Conservation (phyloP, 1,284 basidiomycete species). For the Malassezia obtusa region DNA sequence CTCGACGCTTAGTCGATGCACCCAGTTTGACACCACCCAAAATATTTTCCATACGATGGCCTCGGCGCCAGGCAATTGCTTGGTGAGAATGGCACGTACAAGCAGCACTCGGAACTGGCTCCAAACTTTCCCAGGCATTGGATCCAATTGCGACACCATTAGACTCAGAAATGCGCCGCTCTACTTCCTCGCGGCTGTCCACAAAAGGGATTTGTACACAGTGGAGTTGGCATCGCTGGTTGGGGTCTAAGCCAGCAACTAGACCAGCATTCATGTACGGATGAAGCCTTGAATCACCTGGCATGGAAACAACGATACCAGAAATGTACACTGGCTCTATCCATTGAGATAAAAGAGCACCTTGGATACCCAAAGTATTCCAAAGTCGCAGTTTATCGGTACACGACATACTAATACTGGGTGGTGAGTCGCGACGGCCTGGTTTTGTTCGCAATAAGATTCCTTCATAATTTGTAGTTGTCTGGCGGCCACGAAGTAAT, state of each 20-base stretch:
- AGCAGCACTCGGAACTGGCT: constrained; percentile 19
- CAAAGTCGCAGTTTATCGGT: constrained; percentile 24
- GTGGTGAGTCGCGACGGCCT: constrained; percentile 21
- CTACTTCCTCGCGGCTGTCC: constrained; percentile 1
- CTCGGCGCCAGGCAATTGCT: constrained; percentile 12
- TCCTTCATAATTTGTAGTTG: background rate
- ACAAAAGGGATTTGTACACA: background rate
- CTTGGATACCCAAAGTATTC: constrained; percentile 22
- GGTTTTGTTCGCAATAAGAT: constrained; percentile 7
- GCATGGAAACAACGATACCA: constrained; percentile 8
- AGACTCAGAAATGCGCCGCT: background rate
- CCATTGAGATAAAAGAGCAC: constrained; percentile 15
- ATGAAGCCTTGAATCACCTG: background rate
- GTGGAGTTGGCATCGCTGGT: background rate
- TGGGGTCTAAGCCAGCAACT: background rate
- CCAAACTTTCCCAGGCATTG: background rate
- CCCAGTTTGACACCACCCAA: constrained; percentile 9
- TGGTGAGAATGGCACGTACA: constrained; percentile 4
- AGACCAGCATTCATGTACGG: background rate
- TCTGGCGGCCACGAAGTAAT: background rate
- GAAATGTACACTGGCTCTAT: constrained; percentile 14
- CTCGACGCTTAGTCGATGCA: background rate
- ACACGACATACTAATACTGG: constrained; percentile 23
- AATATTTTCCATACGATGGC: constrained; percentile 4
- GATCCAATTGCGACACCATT: background rate